Evolutionary conservation across 768 basidiomycete genomes (phyloP).

Genomic region (Mycena leptocephala): DNA sequence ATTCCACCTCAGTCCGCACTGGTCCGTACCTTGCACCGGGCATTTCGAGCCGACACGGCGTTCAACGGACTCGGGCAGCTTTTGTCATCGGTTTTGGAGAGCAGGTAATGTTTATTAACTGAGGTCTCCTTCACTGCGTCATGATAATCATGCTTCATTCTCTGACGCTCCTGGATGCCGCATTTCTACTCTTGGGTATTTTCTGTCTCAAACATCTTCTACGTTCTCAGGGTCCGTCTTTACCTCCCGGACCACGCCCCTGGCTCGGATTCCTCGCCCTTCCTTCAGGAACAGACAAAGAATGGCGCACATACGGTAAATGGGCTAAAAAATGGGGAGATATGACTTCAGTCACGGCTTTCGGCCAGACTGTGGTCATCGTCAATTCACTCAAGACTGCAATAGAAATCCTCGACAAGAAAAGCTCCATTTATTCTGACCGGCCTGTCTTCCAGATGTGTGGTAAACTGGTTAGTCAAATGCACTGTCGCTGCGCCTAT

Average conservation of each 20-base stretch:
- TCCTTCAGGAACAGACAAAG: slow-evolving; percentile 4
- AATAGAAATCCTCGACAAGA: slow-evolving; percentile 58
- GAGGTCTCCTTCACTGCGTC: no score
- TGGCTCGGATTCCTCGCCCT: slow-evolving; percentile 22
- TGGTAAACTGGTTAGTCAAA: slow-evolving; percentile 33
- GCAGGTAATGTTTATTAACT: no score
- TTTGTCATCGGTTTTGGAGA: no score
- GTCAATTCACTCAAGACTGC: slow-evolving; percentile 49
- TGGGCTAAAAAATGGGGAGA: slow-evolving; percentile 23
- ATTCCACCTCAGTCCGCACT: no score
- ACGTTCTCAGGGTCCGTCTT: neutral
- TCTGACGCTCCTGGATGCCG: neutral
- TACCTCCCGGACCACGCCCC: slow-evolving; percentile 23
- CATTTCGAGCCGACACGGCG: no score
- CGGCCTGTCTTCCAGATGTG: slow-evolving; percentile 47
- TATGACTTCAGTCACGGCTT: slow-evolving; percentile 44
- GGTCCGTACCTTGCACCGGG: no score
- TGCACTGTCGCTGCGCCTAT: slow-evolving; percentile 15
- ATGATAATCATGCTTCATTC: slow-evolving; percentile 18
- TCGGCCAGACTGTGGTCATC: slow-evolving; percentile 55
- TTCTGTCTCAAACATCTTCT: slow-evolving; percentile 3
- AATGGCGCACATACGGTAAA: slow-evolving; percentile 17
- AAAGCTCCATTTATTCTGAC: slow-evolving; percentile 60
- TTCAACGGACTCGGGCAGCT: no score
- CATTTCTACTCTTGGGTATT: neutral